Conservation (phyloP, 2,329 filamentous ascomycete species). For the Colletotrichum sidae region DNA sequence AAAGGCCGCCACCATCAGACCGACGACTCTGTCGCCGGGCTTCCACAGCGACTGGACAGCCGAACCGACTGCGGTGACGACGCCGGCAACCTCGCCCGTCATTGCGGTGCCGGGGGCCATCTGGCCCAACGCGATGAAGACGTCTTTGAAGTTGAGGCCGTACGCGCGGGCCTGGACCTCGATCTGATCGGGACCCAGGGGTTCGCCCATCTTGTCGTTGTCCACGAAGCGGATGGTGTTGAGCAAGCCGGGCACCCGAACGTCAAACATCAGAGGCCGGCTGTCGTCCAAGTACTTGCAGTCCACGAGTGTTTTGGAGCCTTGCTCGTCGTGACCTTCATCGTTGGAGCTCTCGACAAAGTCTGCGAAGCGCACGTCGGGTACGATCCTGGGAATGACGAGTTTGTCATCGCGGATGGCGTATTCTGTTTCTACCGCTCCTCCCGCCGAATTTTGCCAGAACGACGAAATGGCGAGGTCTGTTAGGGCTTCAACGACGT, state of each 20-base stretch:
- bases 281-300: constrained; percentile 19
- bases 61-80: constrained; percentile 42
- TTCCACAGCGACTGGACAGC: constrained; percentile 36
- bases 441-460: neutral
- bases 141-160: constrained; percentile 42
- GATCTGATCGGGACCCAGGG: constrained; percentile 31
- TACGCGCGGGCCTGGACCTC: constrained; percentile 38
- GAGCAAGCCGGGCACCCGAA: constrained; percentile 34
- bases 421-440: constrained; percentile 9
- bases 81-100: constrained; percentile 43
- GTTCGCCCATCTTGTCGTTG: neutral
- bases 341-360: constrained; percentile 11
- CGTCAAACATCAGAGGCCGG: constrained; percentile 31
- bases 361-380: neutral
- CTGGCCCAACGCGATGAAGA: constrained; percentile 42
- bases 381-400: constrained; percentile 15
- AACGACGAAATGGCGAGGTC: neutral
- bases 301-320: neutral
- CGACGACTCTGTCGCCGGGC: constrained; percentile 41
- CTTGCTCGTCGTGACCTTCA: neutral
- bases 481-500: neutral
- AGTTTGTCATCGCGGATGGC: constrained; percentile 10
- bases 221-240: constrained; percentile 35
- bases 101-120: constrained; percentile 37
- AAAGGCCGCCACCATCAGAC: constrained; percentile 9